phyloP scores from a whole-genome alignment of 164 flowering plant genomes.

The Cinnamomum chago region DNA sequence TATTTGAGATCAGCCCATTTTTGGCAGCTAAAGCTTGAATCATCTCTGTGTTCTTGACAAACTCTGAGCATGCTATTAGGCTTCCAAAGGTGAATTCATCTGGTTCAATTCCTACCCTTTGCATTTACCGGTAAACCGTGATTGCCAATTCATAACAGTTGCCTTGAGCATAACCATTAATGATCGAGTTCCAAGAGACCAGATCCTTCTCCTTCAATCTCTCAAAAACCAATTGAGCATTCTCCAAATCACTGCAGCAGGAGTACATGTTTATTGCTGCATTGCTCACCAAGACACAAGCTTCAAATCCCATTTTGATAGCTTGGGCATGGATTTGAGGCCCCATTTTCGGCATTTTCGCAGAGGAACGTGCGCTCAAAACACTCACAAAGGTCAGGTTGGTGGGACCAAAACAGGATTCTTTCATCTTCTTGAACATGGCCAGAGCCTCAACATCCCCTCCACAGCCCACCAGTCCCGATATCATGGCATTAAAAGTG shows the following conservation, averaged over 20 bases:
- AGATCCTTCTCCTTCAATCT: slow-evolving; percentile 18
- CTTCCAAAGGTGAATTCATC: slow-evolving; percentile 76
- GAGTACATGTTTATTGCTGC: slow-evolving; percentile 49
- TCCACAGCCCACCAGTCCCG: slow-evolving; percentile 48
- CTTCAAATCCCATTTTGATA: slow-evolving; percentile 46
- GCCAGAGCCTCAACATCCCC: no score
- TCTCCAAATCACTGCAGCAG: slow-evolving; percentile 31
- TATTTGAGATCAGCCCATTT: slow-evolving; percentile 36
- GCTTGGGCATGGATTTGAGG: slow-evolving; percentile 47
- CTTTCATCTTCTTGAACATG: slow-evolving; percentile 46
- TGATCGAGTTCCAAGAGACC: slow-evolving; percentile 39
- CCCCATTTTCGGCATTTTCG: slow-evolving; percentile 23
- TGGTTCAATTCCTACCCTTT: slow-evolving; percentile 35
- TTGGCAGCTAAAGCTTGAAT: slow-evolving; percentile 46
- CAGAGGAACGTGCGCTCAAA: slow-evolving; percentile 44
- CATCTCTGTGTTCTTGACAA: slow-evolving; percentile 29
- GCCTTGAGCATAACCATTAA: slow-evolving; percentile 44
- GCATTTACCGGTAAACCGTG: slow-evolving; percentile 47
- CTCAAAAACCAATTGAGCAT: slow-evolving; percentile 16
- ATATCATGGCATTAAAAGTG: slow-evolving; percentile 68
- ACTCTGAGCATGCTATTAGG: slow-evolving; percentile 42
- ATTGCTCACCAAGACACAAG: slow-evolving; percentile 51
- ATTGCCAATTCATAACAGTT: slow-evolving; percentile 32
- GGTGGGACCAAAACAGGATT: slow-evolving; percentile 44
- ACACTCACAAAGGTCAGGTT: slow-evolving; percentile 61